phyloP scores from a whole-genome alignment of 805 yeast species.

The Monosporozyma aerobia region DNA sequence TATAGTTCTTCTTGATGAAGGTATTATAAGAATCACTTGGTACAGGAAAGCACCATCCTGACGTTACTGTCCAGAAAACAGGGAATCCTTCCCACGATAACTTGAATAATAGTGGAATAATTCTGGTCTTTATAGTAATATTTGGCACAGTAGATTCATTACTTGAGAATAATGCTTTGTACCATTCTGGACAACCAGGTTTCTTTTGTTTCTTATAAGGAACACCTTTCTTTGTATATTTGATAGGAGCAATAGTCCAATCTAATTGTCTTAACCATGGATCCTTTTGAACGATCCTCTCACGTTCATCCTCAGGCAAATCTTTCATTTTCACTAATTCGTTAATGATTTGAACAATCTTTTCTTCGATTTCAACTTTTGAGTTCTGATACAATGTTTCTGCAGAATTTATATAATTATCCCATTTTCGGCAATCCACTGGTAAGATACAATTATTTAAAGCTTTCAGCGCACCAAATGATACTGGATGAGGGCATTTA shows the following conservation, averaged over 20 bases:
- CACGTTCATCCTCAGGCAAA: conserved; percentile 8
- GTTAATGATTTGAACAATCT: conserved; percentile 50
- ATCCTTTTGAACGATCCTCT: conserved; percentile 36
- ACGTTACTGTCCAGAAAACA: conserved; percentile 62
- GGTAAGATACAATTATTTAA: conserved; percentile 73
- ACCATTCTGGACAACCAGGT: conserved; percentile 95
- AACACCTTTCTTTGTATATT: conserved; percentile 56
- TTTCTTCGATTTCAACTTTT: conserved; percentile 45
- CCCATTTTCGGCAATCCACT: conserved; percentile 60
- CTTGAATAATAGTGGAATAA: conserved; percentile 65
- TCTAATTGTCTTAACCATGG: conserved; percentile 89
- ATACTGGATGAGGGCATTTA: conserved; percentile 87
- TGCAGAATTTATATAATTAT: conserved; percentile 54
- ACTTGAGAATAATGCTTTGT: conserved; percentile 44
- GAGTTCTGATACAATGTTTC: conserved; percentile 59
- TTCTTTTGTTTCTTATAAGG: conserved; percentile 66
- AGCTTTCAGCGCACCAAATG: conserved; percentile 75
- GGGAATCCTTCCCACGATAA: conserved; percentile 83
- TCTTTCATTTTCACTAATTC: conserved; percentile 43
- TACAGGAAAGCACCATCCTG: conserved; percentile 86
- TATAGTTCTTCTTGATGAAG: conserved; percentile 31
- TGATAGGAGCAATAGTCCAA: conserved; percentile 63
- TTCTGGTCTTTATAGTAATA: conserved; percentile 62
- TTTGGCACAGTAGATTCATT: conserved; percentile 37
- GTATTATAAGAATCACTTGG: conserved; percentile 25